These are phyloP conservation scores for Populus hybrid DNA, from an alignment of 441 rosid genomes.

Conservation along the genomic window DNA sequence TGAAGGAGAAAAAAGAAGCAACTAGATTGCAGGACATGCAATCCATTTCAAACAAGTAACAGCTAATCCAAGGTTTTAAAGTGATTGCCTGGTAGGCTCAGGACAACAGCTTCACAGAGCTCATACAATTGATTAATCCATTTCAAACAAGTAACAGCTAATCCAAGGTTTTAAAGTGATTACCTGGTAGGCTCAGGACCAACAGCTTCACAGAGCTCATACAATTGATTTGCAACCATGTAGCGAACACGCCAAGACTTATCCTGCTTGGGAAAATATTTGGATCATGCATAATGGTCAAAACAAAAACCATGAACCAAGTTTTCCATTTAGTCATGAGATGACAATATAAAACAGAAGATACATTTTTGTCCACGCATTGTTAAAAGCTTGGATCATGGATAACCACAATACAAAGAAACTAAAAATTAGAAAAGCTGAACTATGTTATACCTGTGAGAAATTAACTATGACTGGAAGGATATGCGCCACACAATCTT, in stretches of 20 bases:
- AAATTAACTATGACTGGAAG: slow-evolving; percentile 86
- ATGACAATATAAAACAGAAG: slow-evolving; percentile 5
- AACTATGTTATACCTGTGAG: slow-evolving; percentile 59
- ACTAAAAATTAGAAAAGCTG: not conserved
- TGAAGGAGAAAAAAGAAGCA: not conserved
- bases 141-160: not conserved
- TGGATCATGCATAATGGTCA: slow-evolving; percentile 4
- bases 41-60: not conserved
- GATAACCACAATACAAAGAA: not conserved
- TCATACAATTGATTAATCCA: slow-evolving; percentile 13
- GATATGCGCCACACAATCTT: slow-evolving; percentile 77
- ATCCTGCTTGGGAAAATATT: slow-evolving; percentile 47
- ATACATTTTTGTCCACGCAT: not conserved
- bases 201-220: slow-evolving; percentile 88
- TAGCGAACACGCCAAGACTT: slow-evolving; percentile 99
- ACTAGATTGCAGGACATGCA: not conserved
- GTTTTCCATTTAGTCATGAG: not conserved
- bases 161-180: not conserved
- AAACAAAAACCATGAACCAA: not conserved
- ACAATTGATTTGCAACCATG: slow-evolving; percentile 97
- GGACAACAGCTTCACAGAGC: slow-evolving; percentile 68
- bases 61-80: not conserved
- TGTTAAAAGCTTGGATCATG: not conserved
- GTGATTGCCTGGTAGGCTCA: slow-evolving; percentile 72
- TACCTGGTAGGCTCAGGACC: slow-evolving; percentile 91